Evolutionary conservation across 306 rosid species (phyloP).

Genomic region (Malus sieversii): DNA sequence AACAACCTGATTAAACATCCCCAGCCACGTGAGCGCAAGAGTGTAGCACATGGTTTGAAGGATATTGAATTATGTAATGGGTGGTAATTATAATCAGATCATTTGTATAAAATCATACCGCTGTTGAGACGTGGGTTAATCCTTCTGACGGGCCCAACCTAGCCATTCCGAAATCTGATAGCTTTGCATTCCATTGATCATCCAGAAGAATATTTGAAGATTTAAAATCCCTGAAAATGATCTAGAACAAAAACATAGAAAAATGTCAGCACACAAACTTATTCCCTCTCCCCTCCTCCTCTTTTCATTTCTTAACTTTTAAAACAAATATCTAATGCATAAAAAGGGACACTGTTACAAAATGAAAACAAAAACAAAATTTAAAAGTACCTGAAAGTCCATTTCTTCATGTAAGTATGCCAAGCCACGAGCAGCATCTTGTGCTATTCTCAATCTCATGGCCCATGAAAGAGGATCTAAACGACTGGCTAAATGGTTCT

Average conservation of each 20-base stretch:
- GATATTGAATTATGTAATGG: not conserved
- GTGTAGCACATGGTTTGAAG: not conserved
- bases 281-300: not conserved
- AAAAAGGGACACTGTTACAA: slow-evolving; percentile 1
- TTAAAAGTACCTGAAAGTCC: slow-evolving; percentile 71
- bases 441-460: slow-evolving; percentile 78
- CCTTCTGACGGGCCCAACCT: slow-evolving; percentile 97
- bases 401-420: slow-evolving; percentile 81
- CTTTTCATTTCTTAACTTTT: not conserved
- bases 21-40: slow-evolving; percentile 21
- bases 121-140: slow-evolving; percentile 89
- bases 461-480: slow-evolving; percentile 72
- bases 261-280: slow-evolving; percentile 5
- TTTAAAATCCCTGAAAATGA: slow-evolving; percentile 96
- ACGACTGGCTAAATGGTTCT: slow-evolving; percentile 63
- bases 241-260: slow-evolving; percentile 31
- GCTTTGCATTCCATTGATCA: slow-evolving; percentile 92
- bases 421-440: slow-evolving; percentile 88
- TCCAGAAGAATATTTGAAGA: slow-evolving; percentile 93
- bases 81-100: not conserved
- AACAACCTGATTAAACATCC: slow-evolving; percentile 53
- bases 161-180: slow-evolving; percentile 92
- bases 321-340: not conserved
- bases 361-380: slow-evolving; percentile 1
- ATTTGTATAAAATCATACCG: slow-evolving; percentile 50